Evolutionary conservation across 1,139 yeast species (phyloP).

Genomic region (Blastobotrys arbuscula): DNA sequence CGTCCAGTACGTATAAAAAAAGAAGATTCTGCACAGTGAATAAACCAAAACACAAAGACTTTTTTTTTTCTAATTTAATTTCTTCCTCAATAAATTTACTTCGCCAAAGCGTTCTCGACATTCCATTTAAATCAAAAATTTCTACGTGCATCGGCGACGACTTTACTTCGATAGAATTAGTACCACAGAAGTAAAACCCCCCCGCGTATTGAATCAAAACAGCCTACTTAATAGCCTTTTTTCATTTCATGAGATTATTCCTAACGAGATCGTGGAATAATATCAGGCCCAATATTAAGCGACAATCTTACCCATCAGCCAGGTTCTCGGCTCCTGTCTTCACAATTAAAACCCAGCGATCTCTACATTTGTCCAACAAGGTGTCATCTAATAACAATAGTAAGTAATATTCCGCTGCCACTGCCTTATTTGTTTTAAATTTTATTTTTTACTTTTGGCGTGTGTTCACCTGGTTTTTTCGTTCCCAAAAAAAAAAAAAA

Average conservation of each 20-base stretch:
- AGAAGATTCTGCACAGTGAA: too few relatives aligned
- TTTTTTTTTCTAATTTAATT: not conserved
- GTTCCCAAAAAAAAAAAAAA: too few relatives aligned
- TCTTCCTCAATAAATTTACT: not conserved
- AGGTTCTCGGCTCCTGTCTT: constrained; percentile 2
- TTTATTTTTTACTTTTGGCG: too few relatives aligned
- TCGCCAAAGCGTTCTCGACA: not conserved
- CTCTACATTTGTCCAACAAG: constrained; percentile 6
- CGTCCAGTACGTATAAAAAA: too few relatives aligned
- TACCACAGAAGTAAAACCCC: too few relatives aligned
- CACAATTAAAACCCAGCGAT: not conserved
- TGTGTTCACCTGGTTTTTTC: too few relatives aligned
- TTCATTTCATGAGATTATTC: not conserved
- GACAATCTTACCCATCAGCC: not conserved
- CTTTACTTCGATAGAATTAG: too few relatives aligned
- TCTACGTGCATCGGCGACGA: too few relatives aligned
- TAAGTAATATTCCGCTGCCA: not conserved
- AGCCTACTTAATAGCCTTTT: not conserved
- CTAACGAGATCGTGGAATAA: constrained; percentile 1
- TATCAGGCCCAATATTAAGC: not conserved
- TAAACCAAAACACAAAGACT: not conserved
- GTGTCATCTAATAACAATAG: not conserved
- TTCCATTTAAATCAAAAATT: too few relatives aligned
- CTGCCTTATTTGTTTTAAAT: not conserved
- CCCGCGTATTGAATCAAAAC: too few relatives aligned